Percentiles rank a stretch among this genome's conserved stretches.
Evolutionary conservation across 768 basidiomycete genomes (phyloP).

Genomic region (Suillus hirtellus): DNA sequence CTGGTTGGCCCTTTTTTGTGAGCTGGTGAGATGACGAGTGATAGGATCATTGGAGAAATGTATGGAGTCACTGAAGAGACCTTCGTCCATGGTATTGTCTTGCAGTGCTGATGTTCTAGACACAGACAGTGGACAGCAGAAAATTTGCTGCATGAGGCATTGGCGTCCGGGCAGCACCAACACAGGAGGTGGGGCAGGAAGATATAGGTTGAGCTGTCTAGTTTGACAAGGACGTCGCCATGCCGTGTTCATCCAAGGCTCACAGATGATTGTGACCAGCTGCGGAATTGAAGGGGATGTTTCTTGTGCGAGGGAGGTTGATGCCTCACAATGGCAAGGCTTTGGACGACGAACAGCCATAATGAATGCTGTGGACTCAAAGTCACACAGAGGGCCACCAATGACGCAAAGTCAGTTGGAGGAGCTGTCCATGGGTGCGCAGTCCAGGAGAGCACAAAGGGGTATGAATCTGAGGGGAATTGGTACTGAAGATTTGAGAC

Average conservation of each 20-base stretch:
- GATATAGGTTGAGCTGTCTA: background rate
- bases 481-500: background rate
- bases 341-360: slow-evolving; percentile 4
- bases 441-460: background rate
- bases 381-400: background rate
- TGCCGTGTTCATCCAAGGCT: background rate
- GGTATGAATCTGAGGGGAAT: background rate
- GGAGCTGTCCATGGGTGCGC: background rate
- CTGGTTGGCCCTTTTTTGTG: slow-evolving; percentile 6
- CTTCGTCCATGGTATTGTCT: background rate
- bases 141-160: background rate
- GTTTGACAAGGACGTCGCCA: background rate
- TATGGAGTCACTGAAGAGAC: background rate
- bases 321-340: background rate
- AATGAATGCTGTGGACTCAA: background rate
- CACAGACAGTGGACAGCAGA: background rate
- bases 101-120: background rate
- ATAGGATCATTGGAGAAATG: background rate
- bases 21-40: background rate
- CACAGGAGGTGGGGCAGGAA: background rate
- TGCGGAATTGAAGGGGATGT: background rate
- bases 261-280: background rate
- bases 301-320: background rate
- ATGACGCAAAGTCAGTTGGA: background rate
- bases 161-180: background rate